Conservation (phyloP, 129 eudicot genomes). For the Gnaphalium uliginosum region DNA sequence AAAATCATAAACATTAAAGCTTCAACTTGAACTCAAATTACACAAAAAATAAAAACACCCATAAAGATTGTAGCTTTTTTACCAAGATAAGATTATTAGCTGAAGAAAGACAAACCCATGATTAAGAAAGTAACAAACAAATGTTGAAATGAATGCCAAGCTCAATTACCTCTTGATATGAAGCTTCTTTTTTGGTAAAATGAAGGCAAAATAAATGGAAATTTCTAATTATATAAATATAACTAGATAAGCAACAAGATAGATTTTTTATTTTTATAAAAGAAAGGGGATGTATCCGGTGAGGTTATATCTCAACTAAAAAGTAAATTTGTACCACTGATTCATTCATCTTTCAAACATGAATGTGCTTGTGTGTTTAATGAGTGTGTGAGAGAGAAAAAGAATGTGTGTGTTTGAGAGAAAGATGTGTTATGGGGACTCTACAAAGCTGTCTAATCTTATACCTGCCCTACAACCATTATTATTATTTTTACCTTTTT, state of each 20-base stretch:
- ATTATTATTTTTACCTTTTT: slow-evolving; percentile 19
- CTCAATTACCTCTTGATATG: neutral
- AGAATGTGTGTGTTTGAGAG: slow-evolving; percentile 17
- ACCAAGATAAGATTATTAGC: neutral
- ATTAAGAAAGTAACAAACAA: neutral
- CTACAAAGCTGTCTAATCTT: slow-evolving; percentile 57
- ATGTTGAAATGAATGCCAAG: neutral
- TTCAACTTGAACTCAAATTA: slow-evolving; percentile 13
- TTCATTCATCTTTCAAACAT: slow-evolving; percentile 22
- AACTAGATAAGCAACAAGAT: neutral
- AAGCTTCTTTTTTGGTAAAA: slow-evolving; percentile 1
- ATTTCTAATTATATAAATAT: neutral
- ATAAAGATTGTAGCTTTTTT: slow-evolving; percentile 16
- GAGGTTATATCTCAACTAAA: slow-evolving; percentile 48
- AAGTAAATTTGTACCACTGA: slow-evolving; percentile 28
- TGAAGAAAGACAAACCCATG: slow-evolving; percentile 22
- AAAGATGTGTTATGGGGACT: slow-evolving; percentile 34
- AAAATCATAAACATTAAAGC: slow-evolving; percentile 33
- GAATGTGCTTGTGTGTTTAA: slow-evolving; percentile 25
- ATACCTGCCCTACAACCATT: slow-evolving; percentile 57
- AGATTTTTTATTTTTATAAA: slow-evolving; percentile 13
- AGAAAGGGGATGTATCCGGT: slow-evolving; percentile 48
- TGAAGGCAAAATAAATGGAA: neutral
- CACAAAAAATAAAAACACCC: neutral
- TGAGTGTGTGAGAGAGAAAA: slow-evolving; percentile 25